Evolutionary conservation across 2,329 filamentous ascomycete species (phyloP).

Genomic region (Didymella exigua): DNA sequence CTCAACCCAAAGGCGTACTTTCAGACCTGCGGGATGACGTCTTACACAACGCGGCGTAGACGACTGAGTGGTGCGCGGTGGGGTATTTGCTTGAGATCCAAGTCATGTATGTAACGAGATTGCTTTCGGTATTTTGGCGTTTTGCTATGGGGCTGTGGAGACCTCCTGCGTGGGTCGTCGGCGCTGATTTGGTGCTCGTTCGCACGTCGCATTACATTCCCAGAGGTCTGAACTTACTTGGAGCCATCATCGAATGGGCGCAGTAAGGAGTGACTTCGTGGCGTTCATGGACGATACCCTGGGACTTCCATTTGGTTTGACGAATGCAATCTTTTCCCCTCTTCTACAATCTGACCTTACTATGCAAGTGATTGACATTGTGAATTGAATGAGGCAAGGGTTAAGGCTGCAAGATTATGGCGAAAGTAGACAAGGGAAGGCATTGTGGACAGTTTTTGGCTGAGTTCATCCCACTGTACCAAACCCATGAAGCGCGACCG

Average conservation of each 20-base stretch:
- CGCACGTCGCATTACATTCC: neutral
- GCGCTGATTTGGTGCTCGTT: neutral
- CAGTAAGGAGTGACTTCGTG: neutral
- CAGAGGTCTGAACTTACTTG: too few relatives aligned
- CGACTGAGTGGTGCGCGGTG: neutral
- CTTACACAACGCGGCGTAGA: slow-evolving; percentile 2
- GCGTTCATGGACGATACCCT: neutral
- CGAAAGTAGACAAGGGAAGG: neutral
- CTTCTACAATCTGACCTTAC: neutral
- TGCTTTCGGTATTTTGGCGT: neutral
- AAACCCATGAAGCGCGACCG: too few relatives aligned
- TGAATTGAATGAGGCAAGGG: too few relatives aligned
- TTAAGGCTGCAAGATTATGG: too few relatives aligned
- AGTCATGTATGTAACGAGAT: neutral
- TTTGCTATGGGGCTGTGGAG: neutral
- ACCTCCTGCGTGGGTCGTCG: neutral
- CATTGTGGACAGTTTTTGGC: too few relatives aligned
- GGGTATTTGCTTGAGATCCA: neutral
- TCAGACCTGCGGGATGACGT: slow-evolving; percentile 9
- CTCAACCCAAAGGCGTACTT: slow-evolving; percentile 4
- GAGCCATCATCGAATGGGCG: too few relatives aligned
- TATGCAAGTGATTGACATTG: neutral
- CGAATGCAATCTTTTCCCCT: neutral
- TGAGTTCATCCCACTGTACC: too few relatives aligned
- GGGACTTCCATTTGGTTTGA: neutral